These are phyloP conservation scores for Eutypa lata DNA, from an alignment of 2,329 filamentous ascomycete species.

Conservation along the genomic window DNA sequence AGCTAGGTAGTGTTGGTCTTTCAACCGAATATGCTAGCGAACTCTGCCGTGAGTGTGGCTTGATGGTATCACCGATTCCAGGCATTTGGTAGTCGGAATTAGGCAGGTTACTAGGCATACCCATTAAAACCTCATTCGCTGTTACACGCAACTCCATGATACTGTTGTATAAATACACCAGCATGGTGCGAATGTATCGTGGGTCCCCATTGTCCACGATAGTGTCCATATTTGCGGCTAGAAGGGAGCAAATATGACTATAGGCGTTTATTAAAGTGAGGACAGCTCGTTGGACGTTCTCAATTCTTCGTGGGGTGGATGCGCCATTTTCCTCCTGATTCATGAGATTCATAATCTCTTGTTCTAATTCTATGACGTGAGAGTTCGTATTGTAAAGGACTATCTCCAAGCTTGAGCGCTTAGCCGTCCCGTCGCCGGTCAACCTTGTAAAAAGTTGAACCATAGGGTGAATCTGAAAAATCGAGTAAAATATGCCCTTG, in stretches of 20 bases:
- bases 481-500: slow-evolving; percentile 64
- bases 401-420: slow-evolving; percentile 62
- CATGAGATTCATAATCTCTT: slow-evolving; percentile 62
- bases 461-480: slow-evolving; percentile 66
- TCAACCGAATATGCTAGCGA: slow-evolving; percentile 53
- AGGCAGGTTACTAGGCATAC: slow-evolving; percentile 17
- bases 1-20: slow-evolving; percentile 35
- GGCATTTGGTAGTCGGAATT: slow-evolving; percentile 23
- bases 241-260: slow-evolving; percentile 60
- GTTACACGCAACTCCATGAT: slow-evolving; percentile 64
- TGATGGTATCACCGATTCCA: slow-evolving; percentile 44
- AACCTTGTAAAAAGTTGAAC: slow-evolving; percentile 64
- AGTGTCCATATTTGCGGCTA: slow-evolving; percentile 60
- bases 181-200: slow-evolving; percentile 62
- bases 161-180: slow-evolving; percentile 64
- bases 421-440: slow-evolving; percentile 57
- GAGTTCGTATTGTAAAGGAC: slow-evolving; percentile 67
- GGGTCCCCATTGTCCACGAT: slow-evolving; percentile 65
- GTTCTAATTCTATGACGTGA: slow-evolving; percentile 63
- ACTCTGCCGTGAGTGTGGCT: slow-evolving; percentile 48
- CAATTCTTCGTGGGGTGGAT: slow-evolving; percentile 52
- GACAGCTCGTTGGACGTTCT: slow-evolving; percentile 62
- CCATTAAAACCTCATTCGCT: slow-evolving; percentile 25
- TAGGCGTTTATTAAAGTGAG: slow-evolving; percentile 63
- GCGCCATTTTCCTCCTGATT: slow-evolving; percentile 47